Percentiles rank a stretch among this genome's conserved stretches.
phyloP scores from a whole-genome alignment of 2,329 filamentous ascomycete species.

The Penicillium sp. region DNA sequence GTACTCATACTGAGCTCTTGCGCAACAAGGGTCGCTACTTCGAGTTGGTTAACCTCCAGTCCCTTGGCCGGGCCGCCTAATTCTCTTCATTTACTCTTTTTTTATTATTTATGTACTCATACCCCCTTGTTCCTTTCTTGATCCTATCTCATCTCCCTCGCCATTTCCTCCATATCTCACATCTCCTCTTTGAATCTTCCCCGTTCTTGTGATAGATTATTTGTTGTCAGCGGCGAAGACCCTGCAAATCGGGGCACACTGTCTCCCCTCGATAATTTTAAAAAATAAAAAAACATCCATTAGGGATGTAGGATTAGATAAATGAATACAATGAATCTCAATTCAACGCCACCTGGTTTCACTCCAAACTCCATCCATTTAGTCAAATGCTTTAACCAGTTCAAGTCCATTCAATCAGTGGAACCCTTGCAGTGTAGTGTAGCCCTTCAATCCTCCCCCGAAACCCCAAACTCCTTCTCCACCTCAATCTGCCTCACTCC shows the following conservation, averaged over 20 bases:
- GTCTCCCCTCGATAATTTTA: background rate
- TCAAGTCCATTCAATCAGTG: background rate
- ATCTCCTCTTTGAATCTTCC: background rate
- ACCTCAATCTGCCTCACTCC: constrained; percentile 54
- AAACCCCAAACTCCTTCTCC: constrained; percentile 42
- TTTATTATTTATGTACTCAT: background rate
- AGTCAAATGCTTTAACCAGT: background rate
- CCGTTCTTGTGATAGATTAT: background rate
- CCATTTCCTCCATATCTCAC: background rate
- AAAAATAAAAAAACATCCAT: background rate
- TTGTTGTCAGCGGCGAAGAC: background rate
- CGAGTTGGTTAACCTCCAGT: constrained; percentile 78
- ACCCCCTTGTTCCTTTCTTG: background rate
- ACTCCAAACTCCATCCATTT: background rate
- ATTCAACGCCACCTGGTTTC: background rate
- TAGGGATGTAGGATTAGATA: background rate
- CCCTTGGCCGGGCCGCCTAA: constrained; percentile 60
- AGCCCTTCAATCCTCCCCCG: constrained; percentile 33
- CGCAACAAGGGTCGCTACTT: constrained; percentile 69
- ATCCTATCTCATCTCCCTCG: background rate
- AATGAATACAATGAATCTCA: constrained; percentile 9
- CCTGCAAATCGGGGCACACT: background rate
- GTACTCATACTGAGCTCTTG: constrained; percentile 74
- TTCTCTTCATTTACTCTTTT: background rate
- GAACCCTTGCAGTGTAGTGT: background rate